Base-by-base conservation (phyloP, 208 protist species). In the Naegleria fowleri region DNA sequence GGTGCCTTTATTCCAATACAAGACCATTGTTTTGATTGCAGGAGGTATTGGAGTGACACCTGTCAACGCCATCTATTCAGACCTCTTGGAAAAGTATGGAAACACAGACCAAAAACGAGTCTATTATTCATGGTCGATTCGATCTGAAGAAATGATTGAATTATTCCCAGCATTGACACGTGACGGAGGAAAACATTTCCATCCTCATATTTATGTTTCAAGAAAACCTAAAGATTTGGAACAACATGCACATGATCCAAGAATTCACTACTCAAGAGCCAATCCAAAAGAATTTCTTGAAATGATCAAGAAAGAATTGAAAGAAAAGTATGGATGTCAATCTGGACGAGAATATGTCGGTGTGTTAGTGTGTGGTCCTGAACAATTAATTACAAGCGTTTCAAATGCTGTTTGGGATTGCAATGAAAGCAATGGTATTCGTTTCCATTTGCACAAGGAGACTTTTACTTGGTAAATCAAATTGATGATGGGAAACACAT, bases 371-470 rank as follows among this genome's bases (percentile, higher is more conserved):
- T 86, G 83, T 86, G 83, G 83, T 48, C 83, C 83, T 9, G 38
- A 86, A 22, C 13, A 33, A 38, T 48, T 86, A 11, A 7, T 86
- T 33, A 43, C 15, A 33, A 13, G 9, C 7, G 33, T 43, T 48
- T 40, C 33, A 11, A 48, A 39, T 16, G 83, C 83, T 16, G 29
- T 40, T 5, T 86, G 29, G 29, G 40, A 86, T n/a, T 16, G 5
- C 15, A 86, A 48, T 48, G 15, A 43, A n/a, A 86, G n/a, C 6
- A 39, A 25, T 25, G 38, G 16, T 19, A 33, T 33, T 48, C 39
- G 40, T 29, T 86, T 86, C 83, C 83, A 86, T 48, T 43, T 86
- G 0, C 83, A 86, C 13, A 86, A 86, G 19, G 83, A 86, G 41
- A 43, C 25, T 29, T 86, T 86, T 86, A 33, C 13, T 22, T 86